A percentile compares a stretch with the other conserved stretches of the same genome.
These are phyloP conservation scores for Phytopythium delawarense DNA, from an alignment of 352 stramenopile species.

Conservation along the genomic window DNA sequence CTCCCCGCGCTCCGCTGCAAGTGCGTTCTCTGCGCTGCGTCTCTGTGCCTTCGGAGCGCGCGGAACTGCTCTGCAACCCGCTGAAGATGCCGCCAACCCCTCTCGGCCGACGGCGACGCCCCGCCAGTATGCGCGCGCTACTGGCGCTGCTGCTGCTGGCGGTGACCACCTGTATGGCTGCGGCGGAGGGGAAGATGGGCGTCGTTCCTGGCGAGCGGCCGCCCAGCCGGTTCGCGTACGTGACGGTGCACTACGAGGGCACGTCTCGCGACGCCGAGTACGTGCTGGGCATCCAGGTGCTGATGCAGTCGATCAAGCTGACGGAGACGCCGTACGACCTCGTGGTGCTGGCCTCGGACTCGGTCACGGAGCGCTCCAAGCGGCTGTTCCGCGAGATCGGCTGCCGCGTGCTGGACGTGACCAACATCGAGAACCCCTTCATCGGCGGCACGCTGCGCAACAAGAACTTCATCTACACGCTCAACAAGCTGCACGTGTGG, in stretches of 20 bases:
- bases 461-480: constrained; percentile 89
- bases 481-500: constrained; percentile 90
- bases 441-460: constrained; percentile 68
- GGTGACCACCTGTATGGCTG: constrained; percentile 4
- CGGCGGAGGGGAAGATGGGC: constrained; percentile 4
- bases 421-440: constrained; percentile 88
- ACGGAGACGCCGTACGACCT: constrained; percentile 79
- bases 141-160: constrained; percentile 23
- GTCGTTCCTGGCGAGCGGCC: constrained; percentile 13
- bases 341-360: constrained; percentile 83
- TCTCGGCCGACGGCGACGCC: neutral
- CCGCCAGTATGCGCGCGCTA: constrained; percentile 3
- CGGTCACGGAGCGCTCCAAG: constrained; percentile 75
- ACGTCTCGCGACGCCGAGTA: constrained; percentile 82
- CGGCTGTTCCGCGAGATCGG: constrained; percentile 73
- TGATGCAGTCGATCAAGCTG: constrained; percentile 87
- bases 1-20: neutral
- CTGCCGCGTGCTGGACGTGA: constrained; percentile 80
- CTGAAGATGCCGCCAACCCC: neutral
- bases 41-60: too few species aligned
- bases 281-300: constrained; percentile 75
- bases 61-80: neutral
- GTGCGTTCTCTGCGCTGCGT: neutral
- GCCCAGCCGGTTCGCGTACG: constrained; percentile 74
- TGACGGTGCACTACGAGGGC: constrained; percentile 85